These are phyloP conservation scores for Conidiobolus incongruus DNA, from an alignment of 371 early-diverging fungal species.

Conservation along the genomic window DNA sequence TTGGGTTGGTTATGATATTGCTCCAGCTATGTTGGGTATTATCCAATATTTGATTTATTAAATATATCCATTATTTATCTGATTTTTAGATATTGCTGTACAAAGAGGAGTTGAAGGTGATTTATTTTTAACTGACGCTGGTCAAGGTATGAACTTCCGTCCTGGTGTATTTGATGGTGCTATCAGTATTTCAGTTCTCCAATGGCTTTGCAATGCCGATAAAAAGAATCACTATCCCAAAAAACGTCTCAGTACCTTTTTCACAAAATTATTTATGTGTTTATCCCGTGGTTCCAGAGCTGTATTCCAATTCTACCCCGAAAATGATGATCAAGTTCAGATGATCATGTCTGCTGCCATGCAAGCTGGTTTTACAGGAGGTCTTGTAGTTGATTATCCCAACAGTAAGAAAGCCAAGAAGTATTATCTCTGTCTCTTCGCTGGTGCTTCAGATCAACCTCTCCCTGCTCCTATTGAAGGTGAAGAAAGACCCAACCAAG, in stretches of 20 bases:
- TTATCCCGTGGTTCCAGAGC: constrained; percentile 78
- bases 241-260: constrained; percentile 72
- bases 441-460: constrained; percentile 43
- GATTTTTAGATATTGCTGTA: constrained; percentile 29
- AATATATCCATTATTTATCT: too few species aligned
- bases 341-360: constrained; percentile 74
- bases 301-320: constrained; percentile 98
- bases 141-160: constrained; percentile 83
- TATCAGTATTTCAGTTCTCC: constrained; percentile 92
- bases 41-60: background rate
- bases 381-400: constrained; percentile 91
- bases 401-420: constrained; percentile 93
- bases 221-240: constrained; percentile 61
- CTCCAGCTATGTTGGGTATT: constrained; percentile 71
- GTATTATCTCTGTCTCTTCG: constrained; percentile 87
- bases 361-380: constrained; percentile 89
- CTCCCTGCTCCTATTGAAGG: constrained; percentile 61
- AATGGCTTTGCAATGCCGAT: constrained; percentile 98
- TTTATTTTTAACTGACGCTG: constrained; percentile 87
- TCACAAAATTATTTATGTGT: constrained; percentile 75
- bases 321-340: constrained; percentile 87
- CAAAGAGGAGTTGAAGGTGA: constrained; percentile 79
- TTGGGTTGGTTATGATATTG: constrained; percentile 97
- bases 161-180: constrained; percentile 97
- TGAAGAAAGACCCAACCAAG: constrained; percentile 23